Conservation (phyloP, 352 stramenopile genomes). For the Phytophthora pisi region DNA sequence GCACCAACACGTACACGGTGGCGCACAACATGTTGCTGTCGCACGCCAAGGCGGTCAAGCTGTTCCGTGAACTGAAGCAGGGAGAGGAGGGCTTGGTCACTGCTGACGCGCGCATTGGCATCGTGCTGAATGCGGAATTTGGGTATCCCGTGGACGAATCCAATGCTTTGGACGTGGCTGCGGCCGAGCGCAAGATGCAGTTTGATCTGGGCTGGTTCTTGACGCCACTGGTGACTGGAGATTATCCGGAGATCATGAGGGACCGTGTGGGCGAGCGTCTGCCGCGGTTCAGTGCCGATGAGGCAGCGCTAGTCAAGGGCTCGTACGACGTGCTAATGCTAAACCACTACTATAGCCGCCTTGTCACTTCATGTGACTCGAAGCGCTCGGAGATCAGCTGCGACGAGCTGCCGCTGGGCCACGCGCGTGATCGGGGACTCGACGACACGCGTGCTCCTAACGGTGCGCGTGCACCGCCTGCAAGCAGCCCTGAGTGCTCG, state of each 20-base stretch:
- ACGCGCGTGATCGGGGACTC: conserved; percentile 53
- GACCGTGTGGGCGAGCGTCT: conserved; percentile 75
- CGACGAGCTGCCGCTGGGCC: conserved; percentile 38
- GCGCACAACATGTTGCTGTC: conserved; percentile 93
- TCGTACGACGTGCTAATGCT: conserved; percentile 95
- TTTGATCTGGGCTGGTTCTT: conserved; percentile 93
- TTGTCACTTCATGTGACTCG: conserved; percentile 56
- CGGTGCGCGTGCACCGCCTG: conserved; percentile 44
- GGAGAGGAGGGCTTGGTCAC: conserved; percentile 14
- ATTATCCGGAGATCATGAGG: conserved; percentile 94
- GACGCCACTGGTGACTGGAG: conserved; percentile 89
- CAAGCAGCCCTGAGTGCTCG: conserved; percentile 37
- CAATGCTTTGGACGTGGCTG: conserved; percentile 49
- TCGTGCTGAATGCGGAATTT: conserved; percentile 90
- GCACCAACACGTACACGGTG: conserved; percentile 54
- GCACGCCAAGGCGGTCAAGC: conserved; percentile 85
- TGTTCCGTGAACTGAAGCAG: conserved; percentile 85
- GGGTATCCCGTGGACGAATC: conserved; percentile 75
- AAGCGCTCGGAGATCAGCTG: conserved; percentile 42
- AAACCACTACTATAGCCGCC: conserved; percentile 90
- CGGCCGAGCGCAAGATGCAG: conserved; percentile 85
- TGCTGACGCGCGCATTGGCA: conserved; percentile 85
- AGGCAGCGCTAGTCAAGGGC: conserved; percentile 75
- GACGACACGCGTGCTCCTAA: conserved; percentile 60
- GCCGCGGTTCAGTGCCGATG: conserved; percentile 82